These are phyloP conservation scores for Piloderma croceum DNA, from an alignment of 768 basidiomycete genomes.

Conservation along the genomic window DNA sequence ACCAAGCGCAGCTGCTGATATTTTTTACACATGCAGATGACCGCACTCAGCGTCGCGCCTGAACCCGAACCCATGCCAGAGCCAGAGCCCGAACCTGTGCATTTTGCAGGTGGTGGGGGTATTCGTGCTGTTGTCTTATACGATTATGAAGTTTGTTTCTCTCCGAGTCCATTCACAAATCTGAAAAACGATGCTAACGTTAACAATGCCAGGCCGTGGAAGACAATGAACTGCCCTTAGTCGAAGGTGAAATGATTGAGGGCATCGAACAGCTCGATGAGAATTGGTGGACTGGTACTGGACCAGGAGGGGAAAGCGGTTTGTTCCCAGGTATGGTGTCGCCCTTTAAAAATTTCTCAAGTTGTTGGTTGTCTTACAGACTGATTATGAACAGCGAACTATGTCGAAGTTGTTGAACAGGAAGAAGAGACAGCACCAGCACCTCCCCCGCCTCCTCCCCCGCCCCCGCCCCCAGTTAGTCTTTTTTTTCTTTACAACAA, in stretches of 20 bases:
- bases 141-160: slow-evolving; percentile 60
- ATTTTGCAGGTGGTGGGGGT: slow-evolving; percentile 35
- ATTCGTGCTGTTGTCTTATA: slow-evolving; percentile 72
- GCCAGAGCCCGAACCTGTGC: slow-evolving; percentile 34
- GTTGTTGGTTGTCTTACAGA: no score
- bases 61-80: slow-evolving; percentile 39
- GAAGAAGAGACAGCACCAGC: slow-evolving; percentile 38
- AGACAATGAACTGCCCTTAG: slow-evolving; percentile 78
- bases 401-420: slow-evolving; percentile 70
- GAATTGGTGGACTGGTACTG: slow-evolving; percentile 89
- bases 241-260: slow-evolving; percentile 77
- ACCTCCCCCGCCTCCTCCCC: slow-evolving; percentile 54
- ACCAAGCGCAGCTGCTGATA: no score
- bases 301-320: slow-evolving; percentile 65
- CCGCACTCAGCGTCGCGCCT: slow-evolving; percentile 22
- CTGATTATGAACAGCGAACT: no score
- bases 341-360: no score
- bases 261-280: slow-evolving; percentile 82
- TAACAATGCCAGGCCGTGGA: slow-evolving; percentile 54
- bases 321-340: slow-evolving; percentile 84
- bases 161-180: slow-evolving; percentile 1
- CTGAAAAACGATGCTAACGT: no score
- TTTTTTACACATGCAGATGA: slow-evolving; percentile 16
- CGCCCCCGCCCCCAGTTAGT: slow-evolving; percentile 43
- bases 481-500: background rate